Percentiles rank a stretch among this genome's conserved stretches.
These are phyloP conservation scores for Lotmaria passim DNA, from an alignment of 208 protist genomes.

Conservation along the genomic window DNA sequence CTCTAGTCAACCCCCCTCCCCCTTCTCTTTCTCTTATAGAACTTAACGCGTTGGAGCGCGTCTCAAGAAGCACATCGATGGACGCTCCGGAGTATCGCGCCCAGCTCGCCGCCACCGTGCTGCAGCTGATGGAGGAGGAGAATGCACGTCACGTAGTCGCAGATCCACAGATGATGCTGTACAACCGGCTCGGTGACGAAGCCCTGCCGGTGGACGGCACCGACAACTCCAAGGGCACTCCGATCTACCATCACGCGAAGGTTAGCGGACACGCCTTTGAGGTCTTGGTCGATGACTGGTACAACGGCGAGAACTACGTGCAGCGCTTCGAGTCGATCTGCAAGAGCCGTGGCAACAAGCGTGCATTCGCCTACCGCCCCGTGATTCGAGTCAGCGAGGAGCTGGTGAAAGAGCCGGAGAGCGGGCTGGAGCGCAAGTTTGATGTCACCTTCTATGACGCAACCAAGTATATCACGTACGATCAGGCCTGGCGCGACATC, in stretches of 20 bases:
- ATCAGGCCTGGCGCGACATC: slow-evolving; percentile 59
- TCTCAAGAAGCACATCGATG: background rate
- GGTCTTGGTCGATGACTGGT: slow-evolving; percentile 39
- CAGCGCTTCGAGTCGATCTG: slow-evolving; percentile 42
- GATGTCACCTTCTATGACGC: slow-evolving; percentile 53
- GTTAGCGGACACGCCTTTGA: slow-evolving; percentile 40
- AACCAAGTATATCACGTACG: slow-evolving; percentile 63
- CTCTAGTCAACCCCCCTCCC: too few species aligned
- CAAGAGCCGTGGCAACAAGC: slow-evolving; percentile 28
- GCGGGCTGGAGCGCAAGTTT: slow-evolving; percentile 43
- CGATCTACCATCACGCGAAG: slow-evolving; percentile 52
- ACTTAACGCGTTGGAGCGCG: too few species aligned
- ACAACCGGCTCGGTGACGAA: slow-evolving; percentile 39
- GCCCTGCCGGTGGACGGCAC: slow-evolving; percentile 33
- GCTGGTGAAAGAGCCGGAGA: slow-evolving; percentile 29
- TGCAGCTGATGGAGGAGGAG: slow-evolving; percentile 49
- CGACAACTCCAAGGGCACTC: slow-evolving; percentile 30
- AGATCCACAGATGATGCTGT: slow-evolving; percentile 37
- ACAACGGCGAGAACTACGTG: slow-evolving; percentile 46
- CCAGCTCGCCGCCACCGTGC: slow-evolving; percentile 43
- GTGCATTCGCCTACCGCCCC: slow-evolving; percentile 63
- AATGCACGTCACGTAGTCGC: slow-evolving; percentile 34
- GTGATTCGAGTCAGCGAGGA: slow-evolving; percentile 55
- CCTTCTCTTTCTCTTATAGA: too few species aligned
- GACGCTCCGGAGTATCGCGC: slow-evolving; percentile 17